Evolutionary conservation across 371 early-diverging fungal genomes (phyloP).

Genomic region (Mycotypha africana): DNA sequence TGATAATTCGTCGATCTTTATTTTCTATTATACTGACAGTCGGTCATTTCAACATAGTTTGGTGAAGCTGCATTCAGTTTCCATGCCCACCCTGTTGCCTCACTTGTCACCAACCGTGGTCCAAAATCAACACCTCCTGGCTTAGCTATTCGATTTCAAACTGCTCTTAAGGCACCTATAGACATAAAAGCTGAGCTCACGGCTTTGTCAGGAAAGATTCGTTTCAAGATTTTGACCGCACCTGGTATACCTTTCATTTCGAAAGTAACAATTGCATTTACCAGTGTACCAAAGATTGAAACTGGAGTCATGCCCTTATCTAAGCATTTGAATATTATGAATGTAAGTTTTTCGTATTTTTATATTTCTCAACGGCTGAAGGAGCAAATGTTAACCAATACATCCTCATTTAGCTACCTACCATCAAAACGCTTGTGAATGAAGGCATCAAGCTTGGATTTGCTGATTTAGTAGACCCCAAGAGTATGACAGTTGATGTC

Average conservation of each 20-base stretch:
- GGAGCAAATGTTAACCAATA: not conserved
- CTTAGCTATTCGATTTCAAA: conserved; percentile 24
- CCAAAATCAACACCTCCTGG: conserved; percentile 29
- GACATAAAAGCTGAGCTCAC: conserved; percentile 37
- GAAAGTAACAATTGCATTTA: conserved; percentile 38
- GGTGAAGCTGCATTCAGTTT: conserved; percentile 42
- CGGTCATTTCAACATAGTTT: conserved; percentile 32
- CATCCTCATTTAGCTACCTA: conserved; percentile 20
- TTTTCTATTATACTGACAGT: too few species aligned
- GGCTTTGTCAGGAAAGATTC: conserved; percentile 29
- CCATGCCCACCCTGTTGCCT: conserved; percentile 39
- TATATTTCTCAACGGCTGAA: too few species aligned
- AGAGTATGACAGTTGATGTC: conserved; percentile 37
- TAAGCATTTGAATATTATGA: conserved; percentile 39
- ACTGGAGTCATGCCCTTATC: conserved; percentile 40
- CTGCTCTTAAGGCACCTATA: conserved; percentile 24
- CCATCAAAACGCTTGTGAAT: conserved; percentile 33
- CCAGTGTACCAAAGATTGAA: conserved; percentile 32
- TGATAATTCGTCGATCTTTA: not conserved
- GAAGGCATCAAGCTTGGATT: conserved; percentile 32
- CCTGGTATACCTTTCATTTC: conserved; percentile 41
- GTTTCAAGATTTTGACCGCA: conserved; percentile 34
- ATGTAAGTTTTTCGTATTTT: too few species aligned
- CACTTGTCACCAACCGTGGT: conserved; percentile 16
- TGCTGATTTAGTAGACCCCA: conserved; percentile 39